Conservation (phyloP, 1,139 yeast genomes). For the Geotrichum carabidarum region DNA sequence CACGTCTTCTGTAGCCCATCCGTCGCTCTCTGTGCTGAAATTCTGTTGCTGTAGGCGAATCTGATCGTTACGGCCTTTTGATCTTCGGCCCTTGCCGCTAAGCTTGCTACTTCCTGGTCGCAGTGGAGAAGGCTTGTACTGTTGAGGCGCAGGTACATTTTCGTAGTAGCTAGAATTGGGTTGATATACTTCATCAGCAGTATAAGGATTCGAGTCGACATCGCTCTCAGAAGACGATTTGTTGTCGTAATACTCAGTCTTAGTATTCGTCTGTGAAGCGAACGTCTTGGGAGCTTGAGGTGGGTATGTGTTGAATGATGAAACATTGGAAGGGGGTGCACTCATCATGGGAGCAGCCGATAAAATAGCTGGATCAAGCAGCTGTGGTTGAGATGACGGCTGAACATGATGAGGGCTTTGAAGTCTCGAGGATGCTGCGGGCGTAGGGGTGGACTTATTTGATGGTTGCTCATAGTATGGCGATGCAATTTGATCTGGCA, state of each 20-base stretch:
- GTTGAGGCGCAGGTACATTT: neutral
- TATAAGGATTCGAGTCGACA: conserved; percentile 25
- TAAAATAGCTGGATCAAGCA: conserved; percentile 33
- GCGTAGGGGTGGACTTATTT: conserved; percentile 3
- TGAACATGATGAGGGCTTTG: conserved; percentile 6
- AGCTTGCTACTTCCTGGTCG: conserved; percentile 2
- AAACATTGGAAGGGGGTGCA: conserved; percentile 7
- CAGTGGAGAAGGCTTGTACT: conserved; percentile 2
- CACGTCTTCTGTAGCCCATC: conserved; percentile 55
- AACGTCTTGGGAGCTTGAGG: neutral
- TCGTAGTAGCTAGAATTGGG: neutral
- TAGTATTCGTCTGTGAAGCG: neutral
- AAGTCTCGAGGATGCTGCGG: neutral
- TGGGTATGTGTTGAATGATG: neutral
- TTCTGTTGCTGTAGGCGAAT: conserved; percentile 14
- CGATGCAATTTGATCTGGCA: neutral
- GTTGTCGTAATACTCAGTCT: conserved; percentile 11
- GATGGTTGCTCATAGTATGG: conserved; percentile 6
- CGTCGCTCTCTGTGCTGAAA: conserved; percentile 30
- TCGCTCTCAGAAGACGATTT: conserved; percentile 24
- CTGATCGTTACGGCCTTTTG: neutral
- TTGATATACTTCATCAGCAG: conserved; percentile 22
- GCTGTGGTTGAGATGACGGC: conserved; percentile 9
- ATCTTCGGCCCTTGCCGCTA: conserved; percentile 1
- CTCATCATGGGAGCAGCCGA: conserved; percentile 23